phyloP scores from a whole-genome alignment of 805 yeast species.

The Pichia membranifaciens region DNA sequence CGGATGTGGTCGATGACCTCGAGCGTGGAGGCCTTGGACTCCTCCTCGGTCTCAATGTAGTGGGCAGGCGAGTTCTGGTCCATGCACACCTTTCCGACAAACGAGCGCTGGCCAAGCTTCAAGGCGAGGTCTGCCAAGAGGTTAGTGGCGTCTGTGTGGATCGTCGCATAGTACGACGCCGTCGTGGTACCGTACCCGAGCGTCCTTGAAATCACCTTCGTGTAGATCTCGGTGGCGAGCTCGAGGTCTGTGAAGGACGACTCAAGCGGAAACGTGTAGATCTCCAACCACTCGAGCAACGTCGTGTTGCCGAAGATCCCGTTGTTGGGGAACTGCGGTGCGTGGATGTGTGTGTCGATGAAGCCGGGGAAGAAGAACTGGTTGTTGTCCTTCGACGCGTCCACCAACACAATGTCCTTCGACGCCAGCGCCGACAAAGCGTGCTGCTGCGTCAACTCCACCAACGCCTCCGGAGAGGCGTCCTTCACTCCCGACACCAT shows the following conservation, averaged over 20 bases:
- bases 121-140: conserved; percentile 68
- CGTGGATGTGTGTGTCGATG: conserved; percentile 78
- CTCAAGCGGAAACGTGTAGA: conserved; percentile 88
- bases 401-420: conserved; percentile 30
- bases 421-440: conserved; percentile 1
- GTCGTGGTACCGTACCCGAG: conserved; percentile 82
- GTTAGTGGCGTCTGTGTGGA: conserved; percentile 71
- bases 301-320: conserved; percentile 85
- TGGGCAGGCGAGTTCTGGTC: conserved; percentile 72
- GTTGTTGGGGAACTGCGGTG: conserved; percentile 75
- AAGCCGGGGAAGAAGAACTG: conserved; percentile 78
- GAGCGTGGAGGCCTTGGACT: conserved; percentile 48
- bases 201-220: conserved; percentile 62
- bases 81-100: conserved; percentile 94
- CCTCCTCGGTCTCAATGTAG: conserved; percentile 51
- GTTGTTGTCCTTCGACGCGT: conserved; percentile 32
- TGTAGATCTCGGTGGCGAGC: conserved; percentile 58
- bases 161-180: conserved; percentile 87
- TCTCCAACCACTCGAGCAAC: conserved; percentile 80
- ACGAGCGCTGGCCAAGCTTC: conserved; percentile 73
- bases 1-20: conserved; percentile 53
- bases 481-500: conserved; percentile 16
- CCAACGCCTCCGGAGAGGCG: conserved; percentile 2
- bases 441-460: conserved; percentile 9
- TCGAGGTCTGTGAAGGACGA: conserved; percentile 49